Base-by-base conservation (phyloP, 2,329 filamentous ascomycete species). In the Beauveria sp. region DNA sequence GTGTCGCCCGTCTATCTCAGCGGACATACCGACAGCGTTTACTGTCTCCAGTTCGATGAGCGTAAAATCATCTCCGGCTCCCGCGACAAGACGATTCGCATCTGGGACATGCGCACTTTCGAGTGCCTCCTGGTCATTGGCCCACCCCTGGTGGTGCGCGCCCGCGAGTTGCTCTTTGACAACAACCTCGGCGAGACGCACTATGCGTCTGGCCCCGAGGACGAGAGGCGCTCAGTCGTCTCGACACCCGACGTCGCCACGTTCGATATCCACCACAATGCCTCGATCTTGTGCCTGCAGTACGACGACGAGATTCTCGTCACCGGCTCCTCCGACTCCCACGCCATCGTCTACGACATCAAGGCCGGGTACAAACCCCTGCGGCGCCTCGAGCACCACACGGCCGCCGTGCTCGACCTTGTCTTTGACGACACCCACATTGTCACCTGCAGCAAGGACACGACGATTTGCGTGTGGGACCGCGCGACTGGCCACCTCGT, bases 21-120 rank as follows among this genome's bases (percentile, higher is more conserved):
- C 68, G 94, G 94, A 2, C 94, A 99, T 72, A 87, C 87, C 28
- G 94, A 99, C 73, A 97, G 92, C 66, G 96, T 99, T 61, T 99
- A 99, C 76, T 99, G 94, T 74, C 84, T 96, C 61, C 94, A 99
- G 71, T 99, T 97, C 72, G 94, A 99, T 72, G 93, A 97, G 88
- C 92, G 82, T 20, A 99, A 97, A 75, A 96, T 97, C 70, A 92
- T 99, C 66, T 97, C 94, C 3, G 94, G 94, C 30, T 97, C 93
- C 10, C 88, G 94, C 64, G 94, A 99, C 75, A 90, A 91, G 71
- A 97, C 94, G 0, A 94, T 99, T 67, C 89, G 94, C 55, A 85
- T 99, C 37, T 99, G 94, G 94, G 91, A 97, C 73, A 89, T 96
- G 78, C 87, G 90, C 67, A 96, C 90, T 10, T 89, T 91, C 71